These are phyloP conservation scores for Curvularia sp. DNA, from an alignment of 2,329 filamentous ascomycete species.

Conservation along the genomic window DNA sequence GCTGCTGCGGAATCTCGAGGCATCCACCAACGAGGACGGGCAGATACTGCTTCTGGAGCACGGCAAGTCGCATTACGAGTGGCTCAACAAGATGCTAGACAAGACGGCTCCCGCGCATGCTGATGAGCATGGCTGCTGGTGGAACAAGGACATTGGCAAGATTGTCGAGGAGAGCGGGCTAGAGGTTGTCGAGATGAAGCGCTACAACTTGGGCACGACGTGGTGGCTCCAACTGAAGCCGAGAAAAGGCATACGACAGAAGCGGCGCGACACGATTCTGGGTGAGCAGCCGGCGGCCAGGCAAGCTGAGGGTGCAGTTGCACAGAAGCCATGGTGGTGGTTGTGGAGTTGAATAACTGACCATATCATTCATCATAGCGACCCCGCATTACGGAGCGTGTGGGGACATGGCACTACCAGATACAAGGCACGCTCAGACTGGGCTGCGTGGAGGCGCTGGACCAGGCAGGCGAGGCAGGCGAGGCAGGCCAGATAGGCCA, in stretches of 20 bases:
- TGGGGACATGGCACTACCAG: slow-evolving; percentile 17
- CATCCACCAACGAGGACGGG: slow-evolving; percentile 53
- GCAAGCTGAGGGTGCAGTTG: slow-evolving; percentile 26
- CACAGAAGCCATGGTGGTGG: slow-evolving; percentile 46
- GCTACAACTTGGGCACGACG: slow-evolving; percentile 59
- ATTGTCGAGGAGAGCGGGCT: slow-evolving; percentile 58
- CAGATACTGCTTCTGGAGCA: slow-evolving; percentile 60
- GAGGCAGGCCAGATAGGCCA: neutral
- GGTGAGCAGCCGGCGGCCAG: slow-evolving; percentile 27
- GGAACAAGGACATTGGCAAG: slow-evolving; percentile 60
- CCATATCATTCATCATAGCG: slow-evolving; percentile 18
- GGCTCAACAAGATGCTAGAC: slow-evolving; percentile 59
- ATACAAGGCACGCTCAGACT: neutral
- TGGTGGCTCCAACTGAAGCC: slow-evolving; percentile 59
- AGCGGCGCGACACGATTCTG: slow-evolving; percentile 16
- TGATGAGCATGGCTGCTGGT: slow-evolving; percentile 60
- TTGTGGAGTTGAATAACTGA: slow-evolving; percentile 42
- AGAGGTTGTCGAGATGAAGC: slow-evolving; percentile 55
- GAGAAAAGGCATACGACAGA: slow-evolving; percentile 39
- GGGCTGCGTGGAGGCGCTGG: neutral
- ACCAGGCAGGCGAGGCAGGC: neutral
- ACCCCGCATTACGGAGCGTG: slow-evolving; percentile 17
- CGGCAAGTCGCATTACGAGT: slow-evolving; percentile 57
- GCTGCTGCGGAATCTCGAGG: slow-evolving; percentile 55
- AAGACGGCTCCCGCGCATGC: slow-evolving; percentile 57